phyloP scores from a whole-genome alignment of 2,329 filamentous ascomycete genomes.

The Xylariales sp. region DNA sequence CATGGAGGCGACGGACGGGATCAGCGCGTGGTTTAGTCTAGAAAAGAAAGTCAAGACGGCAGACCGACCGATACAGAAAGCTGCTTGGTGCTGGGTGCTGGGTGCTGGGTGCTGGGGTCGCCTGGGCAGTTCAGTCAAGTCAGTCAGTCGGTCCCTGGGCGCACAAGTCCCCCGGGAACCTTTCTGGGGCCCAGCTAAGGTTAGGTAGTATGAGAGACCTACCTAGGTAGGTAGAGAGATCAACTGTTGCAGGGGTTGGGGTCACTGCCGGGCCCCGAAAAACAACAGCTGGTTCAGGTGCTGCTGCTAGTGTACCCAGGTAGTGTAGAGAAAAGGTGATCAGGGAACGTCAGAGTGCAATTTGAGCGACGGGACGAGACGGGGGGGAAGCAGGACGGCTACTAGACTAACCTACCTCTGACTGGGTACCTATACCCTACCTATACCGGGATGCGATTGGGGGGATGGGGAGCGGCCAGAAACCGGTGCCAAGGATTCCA shows the following conservation, averaged over 20 bases:
- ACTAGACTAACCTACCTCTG: no score
- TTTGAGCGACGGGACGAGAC: conserved; percentile 6
- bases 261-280: conserved; percentile 33
- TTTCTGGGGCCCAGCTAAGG: no score
- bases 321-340: neutral
- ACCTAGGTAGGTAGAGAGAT: no score
- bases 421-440: no score
- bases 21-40: conserved; percentile 33
- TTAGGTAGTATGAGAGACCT: no score
- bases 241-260: conserved; percentile 26
- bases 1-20: conserved; percentile 30
- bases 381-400: neutral
- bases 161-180: no score
- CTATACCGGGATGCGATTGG: neutral
- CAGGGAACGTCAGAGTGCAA: conserved; percentile 13
- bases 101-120: neutral
- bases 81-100: neutral
- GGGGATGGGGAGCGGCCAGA: conserved; percentile 10
- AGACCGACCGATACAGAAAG: conserved; percentile 24
- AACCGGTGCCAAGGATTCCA: conserved; percentile 15
- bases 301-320: no score
- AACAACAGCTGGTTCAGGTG: conserved; percentile 14
- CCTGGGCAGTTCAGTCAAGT: no score
- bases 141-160: no score
- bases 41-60: conserved; percentile 18